Base-by-base conservation (phyloP, 1,284 basidiomycete genomes). In the Coniophora puteana region DNA sequence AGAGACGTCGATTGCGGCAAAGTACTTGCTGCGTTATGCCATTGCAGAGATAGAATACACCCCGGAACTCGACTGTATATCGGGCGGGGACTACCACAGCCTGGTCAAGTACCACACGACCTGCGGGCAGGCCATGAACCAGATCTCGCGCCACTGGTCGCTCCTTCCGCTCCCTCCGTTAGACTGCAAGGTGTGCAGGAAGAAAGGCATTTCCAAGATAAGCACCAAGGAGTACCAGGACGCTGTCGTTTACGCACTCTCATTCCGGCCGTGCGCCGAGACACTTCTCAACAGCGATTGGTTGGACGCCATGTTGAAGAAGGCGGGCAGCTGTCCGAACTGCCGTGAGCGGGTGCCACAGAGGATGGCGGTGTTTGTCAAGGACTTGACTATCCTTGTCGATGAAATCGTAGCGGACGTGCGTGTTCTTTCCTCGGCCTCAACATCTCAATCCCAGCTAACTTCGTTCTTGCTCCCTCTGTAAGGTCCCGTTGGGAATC, bases 21-120 rank as follows among this genome's bases (percentile, higher is more conserved):
- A 58, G 38, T 62, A 65, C 44, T 68, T 69, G 40, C 55, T 76
- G 13, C 63, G 62, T 32, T 63, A 65, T 28, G 63, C 69, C n/a
- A 48, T 66, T 16, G 57, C 61, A 44, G 53, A 60, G 25, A 51
- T 52, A n/a, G 48, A 53, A 1, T 69, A 65, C 36, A 59, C 65
- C 18, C 46, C 60, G 24, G 71, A 73, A 46, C 58, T 75, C 17
- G 63, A 68, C 40, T 64, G 60, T 30, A 72, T 75, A 26, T 66
- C 71, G 23, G 71, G 66, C 12, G 72, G 65, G 29, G 66, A 66
- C 28, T 66, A 69, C 44, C 62, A 69, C 51, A 67, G 67, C 23
- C 50, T 74, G 44, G 62, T 70, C 49, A 61, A 66, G 38, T 74
- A 72, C 51, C 69, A 72, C 40, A 59, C 62, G 22, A 53, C 53